Base-by-base conservation (phyloP, 1,284 basidiomycete species). In the Rhodotorula sp. region DNA sequence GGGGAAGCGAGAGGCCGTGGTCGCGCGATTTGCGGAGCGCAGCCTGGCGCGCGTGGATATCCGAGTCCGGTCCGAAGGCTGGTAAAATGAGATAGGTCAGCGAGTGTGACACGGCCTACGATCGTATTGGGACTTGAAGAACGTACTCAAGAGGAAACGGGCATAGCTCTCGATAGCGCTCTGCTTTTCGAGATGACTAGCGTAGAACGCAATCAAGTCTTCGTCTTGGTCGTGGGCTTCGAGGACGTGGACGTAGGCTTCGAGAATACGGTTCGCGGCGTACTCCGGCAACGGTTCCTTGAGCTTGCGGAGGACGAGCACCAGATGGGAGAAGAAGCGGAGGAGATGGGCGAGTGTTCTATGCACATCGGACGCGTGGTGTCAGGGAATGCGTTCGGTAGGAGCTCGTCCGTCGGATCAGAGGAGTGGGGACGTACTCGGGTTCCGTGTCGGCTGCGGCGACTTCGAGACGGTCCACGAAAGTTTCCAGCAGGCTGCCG, bases 281-380 rank as follows among this genome's bases (percentile, higher is more conserved):
- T 91, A 87, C 18, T 88, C 80, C 2, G 90, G 88, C 2, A 78
- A 65, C 0, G 86, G 81, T 60, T 90, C 83, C 69, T 90, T 88
- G 57, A 97, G 89, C 80, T 93, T 86, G 67, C 90, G 89, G 2
- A 97, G 85, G 81, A 90, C 94, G 26, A 99, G 87, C 73, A 93
- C 92, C n/a, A 98, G 84, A 78, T 99, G 95, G 0, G 94, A 89
- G 79, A 97, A 97, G 84, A 99, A 99, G 34, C 95, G 91, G 38
- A 86, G 76, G 26, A 86, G 78, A 18, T 84, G 83, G 4, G 79
- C 70, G 52, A 78, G 77, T 54, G 78, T 75, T 21, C 80, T 80
- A 69, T 21, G 28, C 28, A 28, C 28, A 28, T 28, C 28, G 28
- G 28, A 28, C 28, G 28, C 28, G 28, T 28, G 28, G 28, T 28